Conservation (phyloP, 1,284 basidiomycete genomes). For the Rugosomyces carneus region DNA sequence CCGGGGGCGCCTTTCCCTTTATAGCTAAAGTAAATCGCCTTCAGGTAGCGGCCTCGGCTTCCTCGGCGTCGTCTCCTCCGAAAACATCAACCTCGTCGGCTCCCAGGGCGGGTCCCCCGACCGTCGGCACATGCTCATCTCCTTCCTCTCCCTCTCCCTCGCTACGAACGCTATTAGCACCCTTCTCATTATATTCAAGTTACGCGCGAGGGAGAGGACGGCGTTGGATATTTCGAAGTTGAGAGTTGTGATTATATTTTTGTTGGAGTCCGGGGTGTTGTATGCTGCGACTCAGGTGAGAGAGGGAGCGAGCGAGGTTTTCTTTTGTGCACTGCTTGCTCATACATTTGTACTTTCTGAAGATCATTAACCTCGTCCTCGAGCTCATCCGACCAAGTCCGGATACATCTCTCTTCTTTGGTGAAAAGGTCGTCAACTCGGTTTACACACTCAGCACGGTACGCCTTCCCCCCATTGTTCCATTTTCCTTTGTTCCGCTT, state of each 20-base stretch:
- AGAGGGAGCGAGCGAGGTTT: not conserved
- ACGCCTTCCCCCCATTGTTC: no score
- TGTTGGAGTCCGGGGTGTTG: conserved; percentile 11
- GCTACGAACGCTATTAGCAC: conserved; percentile 9
- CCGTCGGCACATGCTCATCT: conserved; percentile 7
- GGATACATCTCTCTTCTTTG: conserved; percentile 12
- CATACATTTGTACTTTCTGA: not conserved
- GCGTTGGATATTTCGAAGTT: not conserved
- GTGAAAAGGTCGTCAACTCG: conserved; percentile 7
- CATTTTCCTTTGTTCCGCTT: not conserved
- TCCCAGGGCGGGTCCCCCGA: not conserved
- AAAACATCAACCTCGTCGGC: not conserved
- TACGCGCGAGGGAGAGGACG: not conserved
- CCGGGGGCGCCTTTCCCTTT: no score
- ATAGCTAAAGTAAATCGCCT: no score
- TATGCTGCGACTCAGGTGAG: conserved; percentile 10
- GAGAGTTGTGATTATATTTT: not conserved
- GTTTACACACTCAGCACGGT: conserved; percentile 11
- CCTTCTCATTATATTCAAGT: not conserved
- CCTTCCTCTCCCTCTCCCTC: conserved; percentile 9
- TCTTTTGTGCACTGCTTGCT: not conserved
- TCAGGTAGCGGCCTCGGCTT: conserved; percentile 10
- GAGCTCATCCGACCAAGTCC: conserved; percentile 6
- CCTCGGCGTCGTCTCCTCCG: conserved; percentile 7
- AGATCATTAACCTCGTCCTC: conserved; percentile 10